These are phyloP conservation scores for Russula griseocarnosa DNA, from an alignment of 768 basidiomycete species.

Conservation along the genomic window DNA sequence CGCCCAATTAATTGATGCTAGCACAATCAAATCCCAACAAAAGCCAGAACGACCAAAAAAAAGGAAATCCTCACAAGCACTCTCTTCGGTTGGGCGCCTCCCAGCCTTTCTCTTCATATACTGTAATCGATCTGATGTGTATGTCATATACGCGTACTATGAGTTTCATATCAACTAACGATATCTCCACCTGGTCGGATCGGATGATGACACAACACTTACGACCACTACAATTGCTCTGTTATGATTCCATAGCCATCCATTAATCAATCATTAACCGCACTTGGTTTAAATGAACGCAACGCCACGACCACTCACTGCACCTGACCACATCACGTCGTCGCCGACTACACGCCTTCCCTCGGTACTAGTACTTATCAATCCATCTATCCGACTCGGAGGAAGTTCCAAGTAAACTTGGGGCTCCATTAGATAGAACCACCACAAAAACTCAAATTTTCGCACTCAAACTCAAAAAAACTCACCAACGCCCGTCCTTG, in stretches of 20 bases:
- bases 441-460: background rate
- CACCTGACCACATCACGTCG: background rate
- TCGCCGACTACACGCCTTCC: background rate
- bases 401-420: background rate
- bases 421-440: too few species aligned
- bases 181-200: background rate
- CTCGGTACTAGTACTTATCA: background rate
- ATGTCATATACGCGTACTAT: background rate
- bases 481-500: background rate
- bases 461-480: background rate
- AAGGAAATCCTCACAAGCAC: background rate
- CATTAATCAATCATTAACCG: background rate
- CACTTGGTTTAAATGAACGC: background rate
- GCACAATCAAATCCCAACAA: background rate
- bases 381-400: background rate
- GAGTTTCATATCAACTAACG: background rate
- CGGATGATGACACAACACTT: background rate
- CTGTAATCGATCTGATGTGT: background rate
- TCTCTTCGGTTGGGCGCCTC: background rate
- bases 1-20: background rate
- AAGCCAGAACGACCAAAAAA: background rate
- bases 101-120: background rate
- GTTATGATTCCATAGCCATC: background rate
- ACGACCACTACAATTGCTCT: background rate
- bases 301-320: background rate